Percentiles rank a stretch among this genome's conserved stretches.
Evolutionary conservation across 2,329 filamentous ascomycete genomes (phyloP).

Genomic region (Tolypocladium tropicale): DNA sequence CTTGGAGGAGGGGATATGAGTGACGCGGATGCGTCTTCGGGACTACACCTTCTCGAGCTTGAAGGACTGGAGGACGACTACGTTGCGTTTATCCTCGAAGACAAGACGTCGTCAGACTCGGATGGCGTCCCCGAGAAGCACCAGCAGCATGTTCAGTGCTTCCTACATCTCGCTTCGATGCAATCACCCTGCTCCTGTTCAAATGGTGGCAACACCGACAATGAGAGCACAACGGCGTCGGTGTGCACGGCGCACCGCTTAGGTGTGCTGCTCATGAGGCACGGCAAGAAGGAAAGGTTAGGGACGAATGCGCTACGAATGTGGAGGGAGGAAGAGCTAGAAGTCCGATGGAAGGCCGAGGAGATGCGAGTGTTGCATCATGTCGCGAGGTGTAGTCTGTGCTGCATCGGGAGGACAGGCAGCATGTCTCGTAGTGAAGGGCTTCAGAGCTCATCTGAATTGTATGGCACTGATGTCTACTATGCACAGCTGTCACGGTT

Average conservation of each 20-base stretch:
- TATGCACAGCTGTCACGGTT: neutral
- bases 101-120: neutral
- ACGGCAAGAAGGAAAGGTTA: neutral
- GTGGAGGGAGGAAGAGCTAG: neutral
- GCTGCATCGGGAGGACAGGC: neutral
- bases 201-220: no score
- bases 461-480: neutral
- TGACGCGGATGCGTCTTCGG: neutral
- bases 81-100: neutral
- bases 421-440: neutral
- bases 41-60: neutral
- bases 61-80: neutral
- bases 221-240: neutral
- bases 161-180: no score
- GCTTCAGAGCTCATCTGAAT: neutral
- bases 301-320: neutral
- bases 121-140: neutral
- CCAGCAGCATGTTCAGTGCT: no score
- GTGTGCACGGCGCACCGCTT: neutral
- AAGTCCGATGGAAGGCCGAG: neutral
- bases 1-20: neutral
- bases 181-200: no score
- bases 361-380: neutral
- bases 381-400: neutral
- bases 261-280: neutral